phyloP scores from a whole-genome alignment of 139 green algal species.

The Chloropicon primus region DNA sequence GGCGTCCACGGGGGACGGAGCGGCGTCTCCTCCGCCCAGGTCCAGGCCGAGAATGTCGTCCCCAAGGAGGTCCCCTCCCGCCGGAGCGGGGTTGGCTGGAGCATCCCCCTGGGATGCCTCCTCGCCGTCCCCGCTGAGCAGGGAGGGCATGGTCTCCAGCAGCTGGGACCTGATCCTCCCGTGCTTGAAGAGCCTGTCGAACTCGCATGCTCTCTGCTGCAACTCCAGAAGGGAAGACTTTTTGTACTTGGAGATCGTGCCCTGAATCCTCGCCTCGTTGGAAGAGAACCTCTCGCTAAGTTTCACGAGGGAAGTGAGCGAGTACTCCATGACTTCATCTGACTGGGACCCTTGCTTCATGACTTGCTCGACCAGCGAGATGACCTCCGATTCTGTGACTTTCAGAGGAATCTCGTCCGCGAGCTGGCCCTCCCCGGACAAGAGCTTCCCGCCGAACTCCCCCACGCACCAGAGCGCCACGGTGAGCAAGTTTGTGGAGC shows the following conservation, averaged over 20 bases:
- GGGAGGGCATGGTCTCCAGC: conserved; percentile 82
- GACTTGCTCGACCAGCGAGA: conserved; percentile 34
- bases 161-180: conserved; percentile 45
- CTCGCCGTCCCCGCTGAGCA: conserved; percentile 35
- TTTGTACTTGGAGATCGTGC: not conserved
- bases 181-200: conserved; percentile 46
- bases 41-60: conserved; percentile 30
- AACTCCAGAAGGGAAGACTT: conserved; percentile 53
- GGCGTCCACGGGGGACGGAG: conserved; percentile 6
- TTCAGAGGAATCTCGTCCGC: conserved; percentile 43
- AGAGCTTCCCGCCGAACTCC: conserved; percentile 83
- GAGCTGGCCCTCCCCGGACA: conserved; percentile 34
- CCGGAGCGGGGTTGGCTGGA: not conserved
- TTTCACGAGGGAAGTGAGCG: conserved; percentile 74
- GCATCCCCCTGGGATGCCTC: not conserved
- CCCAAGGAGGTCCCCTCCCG: conserved; percentile 8
- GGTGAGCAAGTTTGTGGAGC: conserved; percentile 31
- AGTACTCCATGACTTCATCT: conserved; percentile 31
- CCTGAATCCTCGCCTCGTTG: conserved; percentile 18
- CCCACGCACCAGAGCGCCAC: conserved; percentile 69
- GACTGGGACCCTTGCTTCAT: conserved; percentile 11
- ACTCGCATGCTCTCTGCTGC: conserved; percentile 63
- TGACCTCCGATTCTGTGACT: conserved; percentile 36
- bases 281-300: conserved; percentile 47
- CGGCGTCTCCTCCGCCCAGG: not conserved